These are phyloP conservation scores for Pezicula radicicola DNA, from an alignment of 2,329 filamentous ascomycete genomes.

Conservation along the genomic window DNA sequence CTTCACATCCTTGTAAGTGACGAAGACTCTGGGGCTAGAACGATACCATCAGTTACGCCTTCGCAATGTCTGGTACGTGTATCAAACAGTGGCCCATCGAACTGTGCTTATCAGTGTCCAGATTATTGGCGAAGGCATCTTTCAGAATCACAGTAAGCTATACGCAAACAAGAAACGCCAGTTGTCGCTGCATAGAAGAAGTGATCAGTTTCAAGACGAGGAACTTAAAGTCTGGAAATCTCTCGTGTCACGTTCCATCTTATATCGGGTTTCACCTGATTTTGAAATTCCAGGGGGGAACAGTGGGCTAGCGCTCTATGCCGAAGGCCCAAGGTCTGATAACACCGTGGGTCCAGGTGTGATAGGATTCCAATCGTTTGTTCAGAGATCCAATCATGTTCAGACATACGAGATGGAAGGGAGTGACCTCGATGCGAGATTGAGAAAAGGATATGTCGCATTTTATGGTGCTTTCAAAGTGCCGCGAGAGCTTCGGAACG, in stretches of 20 bases:
- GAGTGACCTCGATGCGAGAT: neutral
- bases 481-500: conserved; percentile 1
- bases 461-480: conserved; percentile 6
- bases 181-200: neutral
- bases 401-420: conserved; percentile 6
- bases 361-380: conserved; percentile 3
- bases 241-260: neutral
- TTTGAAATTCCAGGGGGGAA: conserved; percentile 1
- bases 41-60: neutral
- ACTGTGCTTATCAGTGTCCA: neutral
- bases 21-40: neutral
- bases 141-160: neutral
- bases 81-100: neutral
- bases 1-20: neutral
- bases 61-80: neutral
- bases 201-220: neutral
- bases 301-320: conserved; percentile 3
- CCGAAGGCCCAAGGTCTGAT: conserved; percentile 1
- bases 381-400: conserved; percentile 1
- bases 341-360: neutral
- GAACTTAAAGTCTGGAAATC: conserved; percentile 1
- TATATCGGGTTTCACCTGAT: conserved; percentile 3
- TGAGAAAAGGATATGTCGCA: conserved; percentile 3
- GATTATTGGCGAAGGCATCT: conserved; percentile 4
- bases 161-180: neutral